phyloP scores from a whole-genome alignment of 805 yeast genomes.

The Metschnikowia corniflorae region DNA sequence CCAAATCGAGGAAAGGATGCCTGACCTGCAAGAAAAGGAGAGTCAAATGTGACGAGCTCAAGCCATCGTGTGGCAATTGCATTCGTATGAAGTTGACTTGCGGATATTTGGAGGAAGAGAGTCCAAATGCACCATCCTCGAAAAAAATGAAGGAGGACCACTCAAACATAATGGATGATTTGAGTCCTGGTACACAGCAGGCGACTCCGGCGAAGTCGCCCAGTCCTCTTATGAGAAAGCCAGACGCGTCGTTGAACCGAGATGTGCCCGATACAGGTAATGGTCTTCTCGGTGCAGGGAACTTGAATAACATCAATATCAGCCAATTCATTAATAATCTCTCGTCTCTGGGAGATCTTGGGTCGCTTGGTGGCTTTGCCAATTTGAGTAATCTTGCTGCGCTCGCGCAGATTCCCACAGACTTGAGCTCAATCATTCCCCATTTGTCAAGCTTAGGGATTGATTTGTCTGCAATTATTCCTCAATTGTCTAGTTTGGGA shows the following conservation, averaged over 20 bases:
- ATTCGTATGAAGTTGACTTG: conserved; percentile 75
- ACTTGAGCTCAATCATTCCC: conserved; percentile 34
- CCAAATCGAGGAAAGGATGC: conserved; percentile 86
- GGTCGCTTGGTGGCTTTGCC: conserved; percentile 36
- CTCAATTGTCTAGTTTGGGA: conserved; percentile 13
- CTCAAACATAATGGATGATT: conserved; percentile 2
- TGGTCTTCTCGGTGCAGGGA: conserved; percentile 28
- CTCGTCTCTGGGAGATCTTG: conserved; percentile 33
- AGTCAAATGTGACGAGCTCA: conserved; percentile 88
- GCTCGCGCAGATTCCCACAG: conserved; percentile 42
- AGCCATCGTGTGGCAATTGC: conserved; percentile 79
- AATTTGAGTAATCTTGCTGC: conserved; percentile 39
- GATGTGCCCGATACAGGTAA: conserved; percentile 11
- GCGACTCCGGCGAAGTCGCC: conserved; percentile 26
- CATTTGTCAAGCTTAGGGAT: conserved; percentile 12
- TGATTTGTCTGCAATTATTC: conserved; percentile 3
- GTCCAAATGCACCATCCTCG: conserved; percentile 9
- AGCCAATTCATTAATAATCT: conserved; percentile 42
- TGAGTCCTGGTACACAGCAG: conserved; percentile 19
- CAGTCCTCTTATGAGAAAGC: conserved; percentile 11
- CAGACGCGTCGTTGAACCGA: conserved; percentile 2
- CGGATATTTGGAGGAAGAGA: conserved; percentile 42
- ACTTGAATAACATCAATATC: conserved; percentile 39
- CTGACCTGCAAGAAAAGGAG: conserved; percentile 83
- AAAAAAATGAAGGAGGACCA: conserved; percentile 6